phyloP scores from a whole-genome alignment of 441 rosid genomes.

The Croton setiger region DNA sequence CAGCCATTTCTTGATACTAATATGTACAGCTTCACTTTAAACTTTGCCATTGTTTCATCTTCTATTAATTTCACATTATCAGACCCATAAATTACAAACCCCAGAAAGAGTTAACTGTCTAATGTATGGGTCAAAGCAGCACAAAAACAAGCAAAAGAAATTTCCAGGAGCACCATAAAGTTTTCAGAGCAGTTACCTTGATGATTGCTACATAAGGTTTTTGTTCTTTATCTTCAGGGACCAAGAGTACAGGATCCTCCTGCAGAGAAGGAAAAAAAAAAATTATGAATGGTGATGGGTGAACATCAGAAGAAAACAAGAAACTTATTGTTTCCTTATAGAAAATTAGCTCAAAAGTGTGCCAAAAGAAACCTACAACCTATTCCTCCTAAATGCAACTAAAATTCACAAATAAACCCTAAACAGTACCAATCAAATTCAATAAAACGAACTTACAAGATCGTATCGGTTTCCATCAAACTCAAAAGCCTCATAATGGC shows the following conservation, averaged over 20 bases:
- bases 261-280: conserved; percentile 22
- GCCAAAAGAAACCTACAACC: background rate
- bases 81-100: too few species aligned
- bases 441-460: conserved; percentile 49
- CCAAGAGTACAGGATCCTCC: conserved; percentile 91
- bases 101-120: too few species aligned
- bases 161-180: background rate
- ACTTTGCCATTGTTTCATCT: background rate
- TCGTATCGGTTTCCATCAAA: conserved; percentile 75
- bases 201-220: conserved; percentile 88
- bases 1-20: background rate
- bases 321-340: background rate
- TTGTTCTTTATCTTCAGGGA: conserved; percentile 60
- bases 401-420: background rate
- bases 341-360: background rate
- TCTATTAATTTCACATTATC: background rate
- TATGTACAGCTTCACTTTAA: too few species aligned
- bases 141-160: background rate
- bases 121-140: background rate
- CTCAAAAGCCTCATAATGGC: conserved; percentile 61
- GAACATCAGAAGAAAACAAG: background rate
- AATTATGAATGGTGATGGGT: background rate
- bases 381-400: conserved; percentile 8
- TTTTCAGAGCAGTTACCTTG: conserved; percentile 46
- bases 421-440: background rate